phyloP scores from a whole-genome alignment of 2,329 filamentous ascomycete genomes.

The Coniochaeta pulveracea region DNA sequence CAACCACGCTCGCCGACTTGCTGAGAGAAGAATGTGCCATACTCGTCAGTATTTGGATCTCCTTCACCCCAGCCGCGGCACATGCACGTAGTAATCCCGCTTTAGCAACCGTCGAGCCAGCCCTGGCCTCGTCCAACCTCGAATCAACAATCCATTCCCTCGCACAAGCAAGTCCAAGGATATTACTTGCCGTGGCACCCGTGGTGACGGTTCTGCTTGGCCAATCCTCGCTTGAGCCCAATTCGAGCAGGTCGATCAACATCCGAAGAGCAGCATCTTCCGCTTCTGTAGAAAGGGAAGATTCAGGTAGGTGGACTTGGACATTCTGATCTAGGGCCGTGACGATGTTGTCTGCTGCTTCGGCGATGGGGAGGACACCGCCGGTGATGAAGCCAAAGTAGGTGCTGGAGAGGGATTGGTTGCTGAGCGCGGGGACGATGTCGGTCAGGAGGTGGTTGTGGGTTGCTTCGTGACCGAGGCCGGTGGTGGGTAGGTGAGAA shows the following conservation, averaged over 20 bases:
- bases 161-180: constrained; percentile 58
- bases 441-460: constrained; percentile 31
- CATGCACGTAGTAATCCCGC: constrained; percentile 60
- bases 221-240: constrained; percentile 55
- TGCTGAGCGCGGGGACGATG: constrained; percentile 52
- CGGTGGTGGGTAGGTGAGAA: constrained; percentile 18
- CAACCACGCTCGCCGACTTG: constrained; percentile 75
- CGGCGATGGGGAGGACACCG: constrained; percentile 65
- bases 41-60: constrained; percentile 69
- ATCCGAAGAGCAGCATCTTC: constrained; percentile 63
- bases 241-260: constrained; percentile 53
- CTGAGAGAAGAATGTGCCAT: constrained; percentile 72
- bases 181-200: constrained; percentile 65
- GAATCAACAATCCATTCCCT: constrained; percentile 50
- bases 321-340: constrained; percentile 75
- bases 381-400: constrained; percentile 92
- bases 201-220: constrained; percentile 40
- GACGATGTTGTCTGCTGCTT: constrained; percentile 77
- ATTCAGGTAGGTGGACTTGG: constrained; percentile 65
- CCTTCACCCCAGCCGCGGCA: constrained; percentile 46
- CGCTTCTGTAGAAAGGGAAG: constrained; percentile 65
- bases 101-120: constrained; percentile 46
- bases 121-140: constrained; percentile 18
- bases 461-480: constrained; percentile 17
- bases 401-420: constrained; percentile 48